Percentiles rank a stretch among this genome's conserved stretches.
Conservation (phyloP, 2,329 filamentous ascomycete genomes). For the Dactylonectria estremocensis region DNA sequence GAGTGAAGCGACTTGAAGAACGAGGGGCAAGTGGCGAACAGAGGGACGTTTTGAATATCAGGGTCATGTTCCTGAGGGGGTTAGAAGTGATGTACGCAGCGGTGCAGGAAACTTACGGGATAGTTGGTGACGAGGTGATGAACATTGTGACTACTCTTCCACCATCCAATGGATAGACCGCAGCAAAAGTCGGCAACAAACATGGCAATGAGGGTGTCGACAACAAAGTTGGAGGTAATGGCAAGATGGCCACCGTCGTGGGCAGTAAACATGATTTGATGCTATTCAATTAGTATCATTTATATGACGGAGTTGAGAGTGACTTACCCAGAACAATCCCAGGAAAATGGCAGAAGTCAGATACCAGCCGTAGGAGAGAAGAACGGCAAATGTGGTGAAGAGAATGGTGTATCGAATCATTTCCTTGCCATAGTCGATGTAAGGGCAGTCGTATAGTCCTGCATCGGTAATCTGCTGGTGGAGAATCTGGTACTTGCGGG, state of each 20-base stretch:
- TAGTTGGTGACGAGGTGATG: constrained; percentile 78
- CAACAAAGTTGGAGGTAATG: constrained; percentile 72
- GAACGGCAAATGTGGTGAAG: constrained; percentile 63
- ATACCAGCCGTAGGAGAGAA: constrained; percentile 68
- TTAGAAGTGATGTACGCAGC: not conserved
- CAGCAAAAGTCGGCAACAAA: constrained; percentile 77
- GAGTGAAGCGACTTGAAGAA: constrained; percentile 77
- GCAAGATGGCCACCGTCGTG: constrained; percentile 76
- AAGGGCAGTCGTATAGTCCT: constrained; percentile 73
- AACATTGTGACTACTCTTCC: constrained; percentile 79
- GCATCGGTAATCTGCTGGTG: constrained; percentile 68
- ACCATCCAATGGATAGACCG: constrained; percentile 77
- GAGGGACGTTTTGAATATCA: constrained; percentile 76
- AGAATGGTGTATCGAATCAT: constrained; percentile 67
- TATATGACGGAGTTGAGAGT: not conserved
- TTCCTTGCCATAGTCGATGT: constrained; percentile 72
- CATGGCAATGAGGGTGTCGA: constrained; percentile 73
- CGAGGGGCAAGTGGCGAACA: constrained; percentile 77
- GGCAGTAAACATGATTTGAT: constrained; percentile 79
- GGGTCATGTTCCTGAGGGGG: constrained; percentile 66
- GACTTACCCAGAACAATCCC: constrained; percentile 72
- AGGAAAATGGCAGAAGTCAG: constrained; percentile 70
- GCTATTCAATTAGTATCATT: constrained; percentile 56
- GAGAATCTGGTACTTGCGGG: constrained; percentile 68
- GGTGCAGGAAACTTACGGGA: constrained; percentile 56